Conservation (phyloP, 1,284 basidiomycete species). For the Blastosporella zonata region DNA sequence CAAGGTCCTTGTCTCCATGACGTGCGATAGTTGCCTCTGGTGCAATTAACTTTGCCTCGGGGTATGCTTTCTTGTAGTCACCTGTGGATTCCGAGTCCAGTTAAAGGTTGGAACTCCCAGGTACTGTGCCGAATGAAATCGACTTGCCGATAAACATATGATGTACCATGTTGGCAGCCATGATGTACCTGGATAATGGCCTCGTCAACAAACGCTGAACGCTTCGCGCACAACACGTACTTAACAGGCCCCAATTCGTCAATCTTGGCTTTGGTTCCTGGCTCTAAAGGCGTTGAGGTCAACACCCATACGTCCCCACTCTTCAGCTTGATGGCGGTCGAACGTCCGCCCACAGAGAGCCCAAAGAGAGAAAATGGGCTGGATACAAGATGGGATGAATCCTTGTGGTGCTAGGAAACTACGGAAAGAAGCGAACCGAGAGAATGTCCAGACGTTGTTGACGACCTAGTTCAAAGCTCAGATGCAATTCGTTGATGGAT, state of each 20-base stretch:
- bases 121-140: not conserved
- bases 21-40: slow-evolving; percentile 52
- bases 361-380: slow-evolving; percentile 73
- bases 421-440: slow-evolving; percentile 42
- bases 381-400: not conserved
- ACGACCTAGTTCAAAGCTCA: slow-evolving; percentile 43
- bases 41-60: slow-evolving; percentile 72
- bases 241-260: slow-evolving; percentile 77
- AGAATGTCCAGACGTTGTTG: slow-evolving; percentile 72
- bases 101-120: not conserved
- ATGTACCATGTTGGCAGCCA: slow-evolving; percentile 64
- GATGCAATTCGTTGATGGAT: too few relatives aligned
- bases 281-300: slow-evolving; percentile 78
- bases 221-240: too few relatives aligned
- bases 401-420: not conserved
- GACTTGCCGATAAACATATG: slow-evolving; percentile 59
- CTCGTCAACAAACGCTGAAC: too few relatives aligned
- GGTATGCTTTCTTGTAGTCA: slow-evolving; percentile 75
- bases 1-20: slow-evolving; percentile 39
- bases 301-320: slow-evolving; percentile 81
- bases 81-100: slow-evolving; percentile 29
- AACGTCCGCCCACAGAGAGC: slow-evolving; percentile 75
- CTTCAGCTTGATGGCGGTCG: slow-evolving; percentile 77
- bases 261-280: slow-evolving; percentile 70
- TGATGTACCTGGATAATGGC: slow-evolving; percentile 64